A percentile compares a stretch with the other conserved stretches of the same genome.
These are phyloP conservation scores for Dissophora globulifera DNA, from an alignment of 192 early-diverging fungal species.

Conservation along the genomic window DNA sequence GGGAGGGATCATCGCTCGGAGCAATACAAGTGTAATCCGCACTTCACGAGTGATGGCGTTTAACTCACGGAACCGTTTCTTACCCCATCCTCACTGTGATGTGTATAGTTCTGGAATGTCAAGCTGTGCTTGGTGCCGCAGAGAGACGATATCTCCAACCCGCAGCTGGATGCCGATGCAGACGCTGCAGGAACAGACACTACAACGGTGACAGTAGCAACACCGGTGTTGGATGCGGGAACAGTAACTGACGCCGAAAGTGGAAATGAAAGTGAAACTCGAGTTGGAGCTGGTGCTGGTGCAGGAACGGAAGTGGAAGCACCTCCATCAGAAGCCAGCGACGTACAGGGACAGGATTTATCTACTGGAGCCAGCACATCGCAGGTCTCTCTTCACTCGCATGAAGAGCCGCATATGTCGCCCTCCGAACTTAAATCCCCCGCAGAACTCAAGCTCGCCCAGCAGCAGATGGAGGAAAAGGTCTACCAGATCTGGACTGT, in stretches of 20 bases:
- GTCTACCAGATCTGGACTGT: constrained; percentile 91
- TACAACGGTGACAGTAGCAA: constrained; percentile 5
- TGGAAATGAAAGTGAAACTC: neutral
- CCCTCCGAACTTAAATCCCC: constrained; percentile 22
- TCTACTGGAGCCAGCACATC: no score
- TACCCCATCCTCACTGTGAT: no score
- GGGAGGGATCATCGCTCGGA: no score
- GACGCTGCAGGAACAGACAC: neutral
- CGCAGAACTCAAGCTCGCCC: constrained; percentile 63
- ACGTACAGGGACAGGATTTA: no score
- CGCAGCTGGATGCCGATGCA: neutral
- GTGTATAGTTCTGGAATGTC: constrained; percentile 73
- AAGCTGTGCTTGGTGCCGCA: constrained; percentile 56
- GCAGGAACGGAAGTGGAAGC: neutral
- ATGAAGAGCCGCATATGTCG: neutral
- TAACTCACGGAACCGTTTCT: no score
- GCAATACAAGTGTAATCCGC: no score
- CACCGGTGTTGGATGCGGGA: neutral
- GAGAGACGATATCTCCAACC: constrained; percentile 15
- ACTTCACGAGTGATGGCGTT: no score
- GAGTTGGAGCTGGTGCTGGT: neutral
- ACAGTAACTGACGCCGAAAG: no score
- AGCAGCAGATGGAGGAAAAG: constrained; percentile 86
- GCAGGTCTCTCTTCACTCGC: constrained; percentile 2
- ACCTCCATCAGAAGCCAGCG: neutral